Evolutionary conservation across 345 rosid genomes (phyloP).

Genomic region (Gynandropsis gynandra): DNA sequence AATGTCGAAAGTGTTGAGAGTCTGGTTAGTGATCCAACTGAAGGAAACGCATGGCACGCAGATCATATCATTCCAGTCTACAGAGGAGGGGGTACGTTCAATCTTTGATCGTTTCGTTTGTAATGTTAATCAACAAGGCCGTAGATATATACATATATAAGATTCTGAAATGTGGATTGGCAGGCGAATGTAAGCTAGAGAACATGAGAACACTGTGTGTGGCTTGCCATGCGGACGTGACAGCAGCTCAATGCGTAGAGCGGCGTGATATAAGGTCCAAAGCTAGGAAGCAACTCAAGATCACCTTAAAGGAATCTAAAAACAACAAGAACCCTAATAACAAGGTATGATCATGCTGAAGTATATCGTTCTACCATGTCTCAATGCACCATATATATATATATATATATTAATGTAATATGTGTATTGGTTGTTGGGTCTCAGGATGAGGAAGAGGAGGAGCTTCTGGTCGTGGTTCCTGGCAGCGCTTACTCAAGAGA

Average conservation of each 20-base stretch:
- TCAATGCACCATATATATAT: too few relatives aligned
- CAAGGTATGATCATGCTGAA: constrained; percentile 18
- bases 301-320: constrained; percentile 34
- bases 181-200: constrained; percentile 87
- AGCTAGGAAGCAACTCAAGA: constrained; percentile 61
- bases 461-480: constrained; percentile 72
- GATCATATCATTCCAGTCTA: constrained; percentile 91
- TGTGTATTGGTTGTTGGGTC: too few relatives aligned
- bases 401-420: too few relatives aligned
- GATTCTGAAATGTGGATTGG: constrained; percentile 13
- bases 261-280: constrained; percentile 40
- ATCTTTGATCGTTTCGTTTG: background rate
- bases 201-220: constrained; percentile 94
- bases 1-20: constrained; percentile 51
- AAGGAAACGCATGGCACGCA: constrained; percentile 85
- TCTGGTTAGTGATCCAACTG: constrained; percentile 56
- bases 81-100: constrained; percentile 71
- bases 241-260: constrained; percentile 64
- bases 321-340: constrained; percentile 16
- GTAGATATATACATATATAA: background rate
- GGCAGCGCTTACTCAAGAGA: constrained; percentile 69
- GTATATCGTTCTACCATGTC: background rate
- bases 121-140: constrained; percentile 4
- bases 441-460: constrained; percentile 52
- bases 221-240: constrained; percentile 77